Conservation (phyloP, 73 alveolate genomes). For the Tetrahymena borealis region DNA sequence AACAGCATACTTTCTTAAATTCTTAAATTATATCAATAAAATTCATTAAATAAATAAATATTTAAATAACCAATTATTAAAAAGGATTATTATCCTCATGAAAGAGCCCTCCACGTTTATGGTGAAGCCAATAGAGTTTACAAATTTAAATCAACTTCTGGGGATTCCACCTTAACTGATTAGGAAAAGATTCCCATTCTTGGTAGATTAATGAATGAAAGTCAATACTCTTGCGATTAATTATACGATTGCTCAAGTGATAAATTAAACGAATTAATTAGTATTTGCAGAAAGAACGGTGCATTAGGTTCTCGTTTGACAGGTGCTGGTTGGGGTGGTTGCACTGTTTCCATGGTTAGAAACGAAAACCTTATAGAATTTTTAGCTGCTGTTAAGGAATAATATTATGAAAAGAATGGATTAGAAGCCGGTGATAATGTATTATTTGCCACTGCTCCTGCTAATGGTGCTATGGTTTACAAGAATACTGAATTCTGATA, state of each 20-base stretch:
- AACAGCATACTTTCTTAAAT: too few species aligned
- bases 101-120: slow-evolving; percentile 69
- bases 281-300: slow-evolving; percentile 67
- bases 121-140: slow-evolving; percentile 73
- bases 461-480: neutral
- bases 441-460: neutral
- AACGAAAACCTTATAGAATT: slow-evolving; percentile 35
- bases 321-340: slow-evolving; percentile 98
- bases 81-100: slow-evolving; percentile 43
- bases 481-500: neutral
- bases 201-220: slow-evolving; percentile 76
- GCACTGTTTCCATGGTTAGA: slow-evolving; percentile 73
- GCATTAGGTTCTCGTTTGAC: slow-evolving; percentile 86
- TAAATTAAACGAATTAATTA: slow-evolving; percentile 66
- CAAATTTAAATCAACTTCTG: slow-evolving; percentile 45
- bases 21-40: too few species aligned
- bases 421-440: neutral
- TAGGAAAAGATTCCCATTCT: slow-evolving; percentile 46
- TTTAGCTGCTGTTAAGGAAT: slow-evolving; percentile 40
- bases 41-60: neutral
- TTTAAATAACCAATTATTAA: too few species aligned
- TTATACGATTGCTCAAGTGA: slow-evolving; percentile 79
- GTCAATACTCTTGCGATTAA: slow-evolving; percentile 66
- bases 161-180: slow-evolving; percentile 42
- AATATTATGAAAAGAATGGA: slow-evolving; percentile 50